Conservation (phyloP, 1,139 yeast genomes). For the Kurtzmaniella quercitrusa region DNA sequence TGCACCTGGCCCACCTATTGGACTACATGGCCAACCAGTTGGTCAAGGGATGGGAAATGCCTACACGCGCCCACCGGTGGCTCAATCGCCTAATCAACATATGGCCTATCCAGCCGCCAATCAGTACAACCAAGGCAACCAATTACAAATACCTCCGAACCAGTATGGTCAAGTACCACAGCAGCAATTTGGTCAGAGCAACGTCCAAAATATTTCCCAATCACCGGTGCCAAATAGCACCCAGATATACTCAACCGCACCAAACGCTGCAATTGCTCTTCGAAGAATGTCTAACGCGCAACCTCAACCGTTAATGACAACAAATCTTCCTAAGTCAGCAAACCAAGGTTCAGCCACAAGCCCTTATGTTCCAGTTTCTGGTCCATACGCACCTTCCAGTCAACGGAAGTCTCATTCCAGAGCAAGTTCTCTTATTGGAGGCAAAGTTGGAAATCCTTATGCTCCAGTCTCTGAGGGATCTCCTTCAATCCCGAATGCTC, state of each 20-base stretch:
- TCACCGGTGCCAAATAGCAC: constrained; percentile 1
- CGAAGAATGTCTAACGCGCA: constrained; percentile 7
- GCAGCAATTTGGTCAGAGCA: too few relatives aligned
- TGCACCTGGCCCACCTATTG: background rate
- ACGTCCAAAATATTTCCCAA: background rate
- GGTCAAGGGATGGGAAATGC: background rate
- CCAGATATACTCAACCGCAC: constrained; percentile 2
- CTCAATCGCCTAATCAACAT: background rate
- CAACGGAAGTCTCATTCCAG: constrained; percentile 38
- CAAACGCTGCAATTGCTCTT: background rate
- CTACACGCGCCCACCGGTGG: background rate
- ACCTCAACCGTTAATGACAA: constrained; percentile 12
- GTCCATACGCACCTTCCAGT: constrained; percentile 43
- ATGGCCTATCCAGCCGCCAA: constrained; percentile 10
- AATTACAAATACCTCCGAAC: background rate
- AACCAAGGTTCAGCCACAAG: constrained; percentile 24
- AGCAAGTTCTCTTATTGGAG: constrained; percentile 40
- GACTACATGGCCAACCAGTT: background rate
- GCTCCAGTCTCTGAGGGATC: constrained; percentile 26
- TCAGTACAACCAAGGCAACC: constrained; percentile 1
- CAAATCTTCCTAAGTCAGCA: constrained; percentile 16
- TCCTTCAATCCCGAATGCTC: constrained; percentile 1
- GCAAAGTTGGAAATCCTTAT: constrained; percentile 42
- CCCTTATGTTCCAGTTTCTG: constrained; percentile 44
- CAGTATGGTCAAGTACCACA: background rate